Evolutionary conservation across 2,329 filamentous ascomycete species (phyloP).

Genomic region (Ascosphaera aggregata): DNA sequence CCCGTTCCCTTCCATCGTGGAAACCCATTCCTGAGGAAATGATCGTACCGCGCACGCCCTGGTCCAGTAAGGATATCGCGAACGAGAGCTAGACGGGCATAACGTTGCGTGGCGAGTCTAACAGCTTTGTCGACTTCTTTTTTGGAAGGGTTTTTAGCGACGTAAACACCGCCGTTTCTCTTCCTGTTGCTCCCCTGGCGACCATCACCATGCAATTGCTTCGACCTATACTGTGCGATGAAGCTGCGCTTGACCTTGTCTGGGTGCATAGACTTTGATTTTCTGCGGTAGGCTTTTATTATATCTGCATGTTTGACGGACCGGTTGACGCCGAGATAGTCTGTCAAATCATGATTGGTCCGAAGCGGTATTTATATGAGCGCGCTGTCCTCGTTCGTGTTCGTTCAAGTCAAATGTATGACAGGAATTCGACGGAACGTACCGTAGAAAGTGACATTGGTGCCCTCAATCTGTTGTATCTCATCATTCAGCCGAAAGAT

Average conservation of each 20-base stretch:
- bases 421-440: slow-evolving; percentile 6
- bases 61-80: slow-evolving; percentile 65
- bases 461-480: slow-evolving; percentile 49
- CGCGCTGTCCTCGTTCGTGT: neutral
- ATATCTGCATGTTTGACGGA: slow-evolving; percentile 66
- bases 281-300: slow-evolving; percentile 83
- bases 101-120: slow-evolving; percentile 62
- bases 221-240: slow-evolving; percentile 39
- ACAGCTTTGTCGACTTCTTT: slow-evolving; percentile 54
- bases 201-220: slow-evolving; percentile 14
- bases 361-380: neutral
- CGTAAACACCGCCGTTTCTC: slow-evolving; percentile 37
- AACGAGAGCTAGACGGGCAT: slow-evolving; percentile 64
- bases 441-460: slow-evolving; percentile 69
- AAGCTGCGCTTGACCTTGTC: slow-evolving; percentile 87
- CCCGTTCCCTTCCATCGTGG: slow-evolving; percentile 91
- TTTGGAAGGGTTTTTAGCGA: slow-evolving; percentile 47
- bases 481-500: slow-evolving; percentile 93
- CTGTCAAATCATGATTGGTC: slow-evolving; percentile 12
- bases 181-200: slow-evolving; percentile 15
- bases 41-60: slow-evolving; percentile 70
- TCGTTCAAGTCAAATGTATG: too few species aligned
- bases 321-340: slow-evolving; percentile 58
- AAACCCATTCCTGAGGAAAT: slow-evolving; percentile 84
- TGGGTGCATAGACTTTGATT: slow-evolving; percentile 61